phyloP scores from a whole-genome alignment of 441 rosid species.

The Populus hybrid region DNA sequence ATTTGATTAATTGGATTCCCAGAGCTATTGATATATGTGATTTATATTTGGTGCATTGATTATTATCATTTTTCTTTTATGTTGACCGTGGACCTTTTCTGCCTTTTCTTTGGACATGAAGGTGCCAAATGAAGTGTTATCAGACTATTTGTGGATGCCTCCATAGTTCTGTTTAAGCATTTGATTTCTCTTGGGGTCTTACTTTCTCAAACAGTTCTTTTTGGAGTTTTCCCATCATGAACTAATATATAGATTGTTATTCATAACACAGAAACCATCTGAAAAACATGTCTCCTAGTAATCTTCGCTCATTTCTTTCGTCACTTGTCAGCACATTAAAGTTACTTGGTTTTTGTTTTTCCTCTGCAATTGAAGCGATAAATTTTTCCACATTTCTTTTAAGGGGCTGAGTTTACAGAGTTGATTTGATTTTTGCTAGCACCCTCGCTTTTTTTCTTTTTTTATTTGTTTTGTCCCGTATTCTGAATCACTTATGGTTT shows the following conservation, averaged over 20 bases:
- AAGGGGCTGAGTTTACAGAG: neutral
- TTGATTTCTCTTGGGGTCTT: neutral
- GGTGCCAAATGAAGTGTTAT: neutral
- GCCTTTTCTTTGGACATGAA: neutral
- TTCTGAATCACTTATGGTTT: neutral
- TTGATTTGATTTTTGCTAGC: neutral
- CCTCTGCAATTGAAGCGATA: neutral
- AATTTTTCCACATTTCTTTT: neutral
- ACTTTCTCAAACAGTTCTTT: neutral
- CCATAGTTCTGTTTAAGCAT: neutral
- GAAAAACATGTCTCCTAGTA: neutral
- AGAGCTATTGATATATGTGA: neutral
- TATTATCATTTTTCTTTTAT: neutral
- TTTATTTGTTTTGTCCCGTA: neutral
- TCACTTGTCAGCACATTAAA: neutral
- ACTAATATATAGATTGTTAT: neutral
- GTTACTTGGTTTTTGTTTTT: neutral
- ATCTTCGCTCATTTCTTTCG: neutral
- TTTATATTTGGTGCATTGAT: neutral
- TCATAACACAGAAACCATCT: neutral
- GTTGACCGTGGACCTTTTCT: neutral
- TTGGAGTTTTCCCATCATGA: neutral
- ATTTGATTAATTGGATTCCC: conserved; percentile 15
- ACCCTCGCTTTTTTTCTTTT: neutral
- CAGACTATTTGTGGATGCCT: neutral